Base-by-base conservation (phyloP, 2,329 filamentous ascomycete species). In the Arthrocladium fulminans region DNA sequence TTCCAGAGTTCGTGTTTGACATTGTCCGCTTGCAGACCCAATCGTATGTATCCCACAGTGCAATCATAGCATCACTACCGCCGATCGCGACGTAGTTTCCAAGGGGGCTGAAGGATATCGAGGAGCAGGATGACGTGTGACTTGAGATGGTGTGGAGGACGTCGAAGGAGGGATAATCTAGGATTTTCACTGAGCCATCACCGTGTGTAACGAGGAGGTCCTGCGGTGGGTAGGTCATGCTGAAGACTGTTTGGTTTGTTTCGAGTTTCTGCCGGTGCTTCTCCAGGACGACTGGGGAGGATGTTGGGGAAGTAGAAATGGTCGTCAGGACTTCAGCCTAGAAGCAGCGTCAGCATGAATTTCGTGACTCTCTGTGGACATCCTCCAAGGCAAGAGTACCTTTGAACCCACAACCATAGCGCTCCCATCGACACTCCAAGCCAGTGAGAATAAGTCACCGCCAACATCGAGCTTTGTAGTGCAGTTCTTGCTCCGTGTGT, bases 191-290 rank as follows among this genome's bases (percentile, higher is more conserved):
- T 24, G 65, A 68, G 49, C 71, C 71, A 54, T 73, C 70, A 51
- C 71, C 71, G 13, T 70, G 72, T 20, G 71, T 73, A 89, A 72
- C 65, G 52, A 73, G 67, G 45, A 73, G 60, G 47, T 71, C 63
- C 8, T 67, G 60, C 19, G 68, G 60, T 6, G 67, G 66, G 49
- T 67, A 61, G 30, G 69, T 63, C 51, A 73, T 64, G 15, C 69
- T 70, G 60, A 74, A 74, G 19, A 66, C 64, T 5, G 69, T 72
- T 17, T 68, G 68, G 52, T 73, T 73, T 1, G 71, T 73, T 58
- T 73, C 70, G 27, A 71, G 59, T 17, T 65, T 53, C 58, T 73
- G 71, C 3, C 66, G 70, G 35, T 68, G 67, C 1, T 65, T 54
- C n/a, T 65, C 59, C 30, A 72, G 65, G 22, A 65, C 59, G 3